A percentile compares a stretch with the other conserved stretches of the same genome.
phyloP scores from a whole-genome alignment of 2,329 filamentous ascomycete genomes.

The Microsporum audouinii region DNA sequence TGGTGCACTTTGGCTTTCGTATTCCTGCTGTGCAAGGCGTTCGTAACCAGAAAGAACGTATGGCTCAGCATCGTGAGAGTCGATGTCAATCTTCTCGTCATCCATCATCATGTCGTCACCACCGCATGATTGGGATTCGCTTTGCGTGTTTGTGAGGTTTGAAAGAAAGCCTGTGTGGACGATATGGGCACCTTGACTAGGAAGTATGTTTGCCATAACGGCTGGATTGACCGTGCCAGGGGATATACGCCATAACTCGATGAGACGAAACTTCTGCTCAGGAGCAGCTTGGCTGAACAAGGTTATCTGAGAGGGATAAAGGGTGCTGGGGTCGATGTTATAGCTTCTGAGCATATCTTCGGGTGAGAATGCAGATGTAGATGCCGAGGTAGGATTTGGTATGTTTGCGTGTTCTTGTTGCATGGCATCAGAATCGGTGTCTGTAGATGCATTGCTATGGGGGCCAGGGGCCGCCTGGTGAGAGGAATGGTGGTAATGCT shows the following conservation, averaged over 20 bases:
- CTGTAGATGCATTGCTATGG: constrained; percentile 23
- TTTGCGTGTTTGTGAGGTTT: not conserved
- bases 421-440: not conserved
- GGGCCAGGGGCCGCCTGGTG: constrained; percentile 45
- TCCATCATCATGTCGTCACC: constrained; percentile 39
- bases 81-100: constrained; percentile 17
- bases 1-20: constrained; percentile 21
- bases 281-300: constrained; percentile 66
- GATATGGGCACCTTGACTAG: not conserved
- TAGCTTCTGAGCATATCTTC: constrained; percentile 52
- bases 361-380: constrained; percentile 30
- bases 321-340: constrained; percentile 56
- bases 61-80: constrained; percentile 51
- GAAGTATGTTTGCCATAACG: not conserved
- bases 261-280: constrained; percentile 59
- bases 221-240: constrained; percentile 49
- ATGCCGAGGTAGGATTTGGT: constrained; percentile 34
- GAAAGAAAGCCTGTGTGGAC: not conserved
- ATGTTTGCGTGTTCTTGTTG: not conserved
- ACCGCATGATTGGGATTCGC: not conserved
- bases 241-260: constrained; percentile 77
- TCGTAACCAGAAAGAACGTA: constrained; percentile 81
- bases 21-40: constrained; percentile 52
- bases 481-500: constrained; percentile 73
- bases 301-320: constrained; percentile 64